Evolutionary conservation across 23 red algal genomes (phyloP), one percentile per base, ranked within the genome.

Genomic region (Gracilaria vermiculophylla): DNA sequence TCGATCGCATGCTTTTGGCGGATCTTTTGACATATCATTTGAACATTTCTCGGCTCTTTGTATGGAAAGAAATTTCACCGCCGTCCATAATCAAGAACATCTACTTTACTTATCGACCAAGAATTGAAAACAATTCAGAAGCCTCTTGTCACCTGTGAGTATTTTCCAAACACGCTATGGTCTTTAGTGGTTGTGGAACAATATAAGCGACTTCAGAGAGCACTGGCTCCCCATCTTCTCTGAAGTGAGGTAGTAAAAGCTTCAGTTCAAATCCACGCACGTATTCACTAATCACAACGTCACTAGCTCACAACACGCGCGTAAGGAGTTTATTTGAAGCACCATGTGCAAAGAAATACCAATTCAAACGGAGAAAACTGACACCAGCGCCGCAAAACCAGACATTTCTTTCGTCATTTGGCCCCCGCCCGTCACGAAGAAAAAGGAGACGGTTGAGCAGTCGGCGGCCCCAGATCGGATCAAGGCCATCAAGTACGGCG

Each of bases 401-500:
- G 9, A 23, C 3, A 34, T 5, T 24, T 20, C 31, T 5, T 79
- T 79, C 31, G 35, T 3, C 3, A 24, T 77, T 56, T 53, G 72
- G 35, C 69, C 72, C 25, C 84, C 84, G 43, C 84, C 69, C 10
- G 13, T 83, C 25, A 58, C 69, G 25, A 78, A 88, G 48, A 65
- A 58, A 36, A 88, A 88, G 21, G 69, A 88, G 7, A 44, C 72
- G 6, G 34, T 91, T 16, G 64, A 81, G 24, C 60, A 61, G 33
- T 81, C 74, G 1, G 58, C 54, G 15, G 76, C 80, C 40, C 94
- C 94, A 1, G 84, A 81, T 53, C 76, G 75, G 25, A 92, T 96
- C 55, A 64, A 83, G 36, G 42, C 80, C 20, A 91, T 96, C 36
- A 58, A 96, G 43, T 96, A 92, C 58, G 77, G 87, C 29, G 62